These are phyloP conservation scores for Cerrena zonata DNA, from an alignment of 1,284 basidiomycete species.

Conservation along the genomic window DNA sequence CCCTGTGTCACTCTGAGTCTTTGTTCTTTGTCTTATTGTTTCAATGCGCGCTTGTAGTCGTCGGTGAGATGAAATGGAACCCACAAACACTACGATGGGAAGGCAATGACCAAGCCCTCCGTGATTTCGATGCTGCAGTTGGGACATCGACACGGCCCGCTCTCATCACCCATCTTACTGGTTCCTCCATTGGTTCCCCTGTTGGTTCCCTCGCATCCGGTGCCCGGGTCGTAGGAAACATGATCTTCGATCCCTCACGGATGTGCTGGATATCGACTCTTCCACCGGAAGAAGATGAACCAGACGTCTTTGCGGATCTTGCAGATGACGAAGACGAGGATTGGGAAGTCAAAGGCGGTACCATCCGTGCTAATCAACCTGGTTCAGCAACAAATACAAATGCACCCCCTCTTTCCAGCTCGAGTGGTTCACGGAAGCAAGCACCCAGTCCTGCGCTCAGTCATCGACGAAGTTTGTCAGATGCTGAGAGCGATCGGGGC, in stretches of 20 bases:
- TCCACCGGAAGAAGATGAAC: slow-evolving; percentile 84
- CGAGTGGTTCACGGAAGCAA: slow-evolving; percentile 18
- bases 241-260: slow-evolving; percentile 89
- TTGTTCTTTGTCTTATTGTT: slow-evolving; percentile 10
- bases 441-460: slow-evolving; percentile 57
- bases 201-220: slow-evolving; percentile 70
- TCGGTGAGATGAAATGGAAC: slow-evolving; percentile 97
- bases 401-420: slow-evolving; percentile 26
- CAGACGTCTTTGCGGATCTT: slow-evolving; percentile 85
- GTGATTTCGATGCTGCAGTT: slow-evolving; percentile 82
- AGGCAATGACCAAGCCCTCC: slow-evolving; percentile 86
- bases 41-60: slow-evolving; percentile 43
- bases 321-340: slow-evolving; percentile 80
- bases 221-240: slow-evolving; percentile 87
- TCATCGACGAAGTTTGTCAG: slow-evolving; percentile 59
- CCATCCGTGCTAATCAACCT: slow-evolving; percentile 65
- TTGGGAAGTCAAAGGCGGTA: slow-evolving; percentile 69
- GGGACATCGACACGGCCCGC: slow-evolving; percentile 87
- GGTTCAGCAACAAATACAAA: slow-evolving; percentile 21
- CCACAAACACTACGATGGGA: slow-evolving; percentile 86
- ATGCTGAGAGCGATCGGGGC: slow-evolving; percentile 69
- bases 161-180: slow-evolving; percentile 85
- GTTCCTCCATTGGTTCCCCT: slow-evolving; percentile 75
- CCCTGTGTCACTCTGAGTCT: not conserved
- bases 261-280: slow-evolving; percentile 92